phyloP scores from a whole-genome alignment of 2,329 filamentous ascomycete genomes.

The Penicillium sp. region DNA sequence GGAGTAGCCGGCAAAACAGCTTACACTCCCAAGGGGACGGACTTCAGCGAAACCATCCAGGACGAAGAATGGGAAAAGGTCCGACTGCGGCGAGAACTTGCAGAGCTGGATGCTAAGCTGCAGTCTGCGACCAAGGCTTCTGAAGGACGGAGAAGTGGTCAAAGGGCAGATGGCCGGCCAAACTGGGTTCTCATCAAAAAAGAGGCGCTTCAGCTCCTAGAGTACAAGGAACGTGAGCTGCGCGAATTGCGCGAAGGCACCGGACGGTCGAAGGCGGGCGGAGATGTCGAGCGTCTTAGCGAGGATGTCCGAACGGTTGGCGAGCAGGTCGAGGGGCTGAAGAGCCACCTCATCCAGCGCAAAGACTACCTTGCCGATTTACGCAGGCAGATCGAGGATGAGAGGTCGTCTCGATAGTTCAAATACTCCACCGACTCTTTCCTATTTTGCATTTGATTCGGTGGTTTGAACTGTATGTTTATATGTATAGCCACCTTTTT shows the following conservation, averaged over 20 bases:
- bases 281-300: conserved; percentile 74
- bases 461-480: conserved; percentile 19
- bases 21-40: conserved; percentile 83
- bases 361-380: conserved; percentile 77
- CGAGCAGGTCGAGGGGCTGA: conserved; percentile 91
- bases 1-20: conserved; percentile 76
- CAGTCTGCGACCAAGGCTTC: conserved; percentile 77
- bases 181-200: conserved; percentile 92
- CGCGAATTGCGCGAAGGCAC: conserved; percentile 70
- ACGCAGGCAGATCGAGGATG: conserved; percentile 82
- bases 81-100: conserved; percentile 86
- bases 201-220: conserved; percentile 89
- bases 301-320: conserved; percentile 90
- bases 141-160: conserved; percentile 61
- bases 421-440: conserved; percentile 14
- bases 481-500: conserved; percentile 39
- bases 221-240: conserved; percentile 86
- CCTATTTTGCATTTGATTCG: conserved; percentile 12
- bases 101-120: conserved; percentile 87
- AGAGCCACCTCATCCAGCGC: conserved; percentile 77
- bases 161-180: conserved; percentile 69
- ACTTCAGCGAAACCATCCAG: conserved; percentile 83
- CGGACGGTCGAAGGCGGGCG: conserved; percentile 64
- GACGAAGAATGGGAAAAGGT: conserved; percentile 98
- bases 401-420: conserved; percentile 63